Evolutionary conservation across 768 basidiomycete species (phyloP), one percentile per base, ranked within the genome.

Genomic region (Rhizopogon vulgaris): DNA sequence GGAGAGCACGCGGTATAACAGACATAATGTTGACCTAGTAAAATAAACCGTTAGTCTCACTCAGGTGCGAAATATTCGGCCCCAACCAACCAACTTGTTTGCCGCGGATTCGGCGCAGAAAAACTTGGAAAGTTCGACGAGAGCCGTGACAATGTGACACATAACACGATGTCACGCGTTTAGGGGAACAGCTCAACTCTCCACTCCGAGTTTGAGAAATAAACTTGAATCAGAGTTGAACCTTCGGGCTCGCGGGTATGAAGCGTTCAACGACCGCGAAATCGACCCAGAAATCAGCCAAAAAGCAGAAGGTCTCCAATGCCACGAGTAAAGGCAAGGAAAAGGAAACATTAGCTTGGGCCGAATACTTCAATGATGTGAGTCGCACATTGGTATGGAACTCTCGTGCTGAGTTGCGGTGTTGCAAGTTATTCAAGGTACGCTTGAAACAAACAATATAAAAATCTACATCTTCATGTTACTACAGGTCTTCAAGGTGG

Each of bases 331-430:
- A 67, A 42, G 58, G 46, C 37, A 62, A 65, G 49, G 52, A 58
- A n/a, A 53, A 59, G 40, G 45, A 56, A 24, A 42, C 52, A 27
- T 41, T 54, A 15, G 49, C 57, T 38, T 88, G 85, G 83, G 84
- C 86, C 4, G 75, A 79, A 25, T 78, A 88, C 60, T 87, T 89
- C 54, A 70, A 78, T 49, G 71, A 71, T 42, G 80, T 77, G 48
- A 54, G 65, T 61, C 36, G 9, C 30, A 25, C 24, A 15, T 24
- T 10, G n/a, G 15, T 32, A 10, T 27, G 2, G 6, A 34, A 8
- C 14, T 30, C 18, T 15, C 38, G 24, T 36, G 7, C 39, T 53
- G 15, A 56, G 34, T 42, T 36, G 34, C 47, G 25, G 55, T 28
- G 34, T 14, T 40, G 40, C 24, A 53, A 83, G 84, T 69, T 84